These are phyloP conservation scores for Claviceps fusiformis DNA, from an alignment of 2,329 filamentous ascomycete species.

Conservation along the genomic window DNA sequence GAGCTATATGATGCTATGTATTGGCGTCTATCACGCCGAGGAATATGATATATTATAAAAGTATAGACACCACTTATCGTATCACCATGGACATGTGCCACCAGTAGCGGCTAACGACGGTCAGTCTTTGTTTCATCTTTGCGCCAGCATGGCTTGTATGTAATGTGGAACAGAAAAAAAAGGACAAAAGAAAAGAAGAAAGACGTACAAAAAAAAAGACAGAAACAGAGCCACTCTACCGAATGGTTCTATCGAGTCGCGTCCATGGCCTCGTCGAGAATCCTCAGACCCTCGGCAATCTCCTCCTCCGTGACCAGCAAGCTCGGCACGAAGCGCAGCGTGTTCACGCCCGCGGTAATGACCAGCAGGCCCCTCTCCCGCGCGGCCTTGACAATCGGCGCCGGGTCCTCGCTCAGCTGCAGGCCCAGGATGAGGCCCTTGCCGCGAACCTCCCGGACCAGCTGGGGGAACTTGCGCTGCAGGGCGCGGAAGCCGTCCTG, in stretches of 20 bases:
- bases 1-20: too few relatives aligned
- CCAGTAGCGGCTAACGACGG: too few relatives aligned
- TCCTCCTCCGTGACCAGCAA: slow-evolving; percentile 68
- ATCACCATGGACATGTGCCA: too few relatives aligned
- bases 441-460: slow-evolving; percentile 70
- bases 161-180: too few relatives aligned
- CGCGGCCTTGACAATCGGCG: slow-evolving; percentile 67
- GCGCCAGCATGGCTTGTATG: neutral
- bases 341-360: slow-evolving; percentile 89
- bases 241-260: slow-evolving; percentile 18
- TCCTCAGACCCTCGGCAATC: slow-evolving; percentile 63
- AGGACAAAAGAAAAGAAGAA: too few relatives aligned
- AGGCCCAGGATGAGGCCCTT: slow-evolving; percentile 75
- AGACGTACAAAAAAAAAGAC: too few relatives aligned
- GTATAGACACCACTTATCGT: too few relatives aligned
- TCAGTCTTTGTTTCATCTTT: neutral
- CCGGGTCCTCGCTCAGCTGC: slow-evolving; percentile 63
- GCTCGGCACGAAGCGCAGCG: slow-evolving; percentile 80
- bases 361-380: slow-evolving; percentile 77
- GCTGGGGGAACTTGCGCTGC: slow-evolving; percentile 41
- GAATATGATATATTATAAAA: too few relatives aligned
- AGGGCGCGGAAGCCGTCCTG: slow-evolving; percentile 32
- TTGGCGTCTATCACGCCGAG: too few relatives aligned
- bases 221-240: too few relatives aligned
- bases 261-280: slow-evolving; percentile 55